Conservation (phyloP, 1,139 yeast genomes). For the Komagataea norvegica region DNA sequence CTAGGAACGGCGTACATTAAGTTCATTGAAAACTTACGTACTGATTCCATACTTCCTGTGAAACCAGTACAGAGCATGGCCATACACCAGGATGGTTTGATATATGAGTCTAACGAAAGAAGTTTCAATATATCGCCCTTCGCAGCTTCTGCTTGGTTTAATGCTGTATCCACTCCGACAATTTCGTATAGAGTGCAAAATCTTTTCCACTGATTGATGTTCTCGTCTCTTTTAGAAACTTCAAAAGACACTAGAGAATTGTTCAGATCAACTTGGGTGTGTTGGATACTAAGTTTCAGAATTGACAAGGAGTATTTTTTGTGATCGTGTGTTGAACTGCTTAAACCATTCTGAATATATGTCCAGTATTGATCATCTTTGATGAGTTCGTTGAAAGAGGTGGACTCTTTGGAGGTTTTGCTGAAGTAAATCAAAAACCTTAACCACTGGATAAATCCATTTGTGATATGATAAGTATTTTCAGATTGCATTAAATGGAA, state of each 20-base stretch:
- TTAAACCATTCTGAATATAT: conserved; percentile 51
- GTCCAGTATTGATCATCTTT: conserved; percentile 51
- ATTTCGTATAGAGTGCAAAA: conserved; percentile 74
- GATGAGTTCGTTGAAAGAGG: conserved; percentile 34
- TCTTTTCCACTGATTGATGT: conserved; percentile 61
- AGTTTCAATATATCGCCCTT: conserved; percentile 55
- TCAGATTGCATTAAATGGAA: conserved; percentile 30
- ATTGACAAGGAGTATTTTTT: conserved; percentile 70
- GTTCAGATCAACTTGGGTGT: conserved; percentile 37
- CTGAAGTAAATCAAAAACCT: conserved; percentile 38
- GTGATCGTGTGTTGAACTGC: conserved; percentile 58
- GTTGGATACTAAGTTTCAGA: conserved; percentile 54
- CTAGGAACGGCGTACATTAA: conserved; percentile 49
- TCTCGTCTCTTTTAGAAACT: conserved; percentile 26
- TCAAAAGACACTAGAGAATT: conserved; percentile 48
- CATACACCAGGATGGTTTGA: conserved; percentile 70
- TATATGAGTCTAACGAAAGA: conserved; percentile 45
- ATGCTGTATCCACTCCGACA: conserved; percentile 76
- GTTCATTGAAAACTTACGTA: conserved; percentile 58
- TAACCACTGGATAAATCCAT: conserved; percentile 52
- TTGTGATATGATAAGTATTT: conserved; percentile 34
- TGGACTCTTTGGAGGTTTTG: conserved; percentile 11
- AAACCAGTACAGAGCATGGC: conserved; percentile 72
- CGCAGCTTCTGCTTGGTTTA: conserved; percentile 85
- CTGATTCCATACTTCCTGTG: conserved; percentile 74